Evolutionary conservation across 1,139 yeast genomes (phyloP).

Genomic region (Blastobotrys aristatus): DNA sequence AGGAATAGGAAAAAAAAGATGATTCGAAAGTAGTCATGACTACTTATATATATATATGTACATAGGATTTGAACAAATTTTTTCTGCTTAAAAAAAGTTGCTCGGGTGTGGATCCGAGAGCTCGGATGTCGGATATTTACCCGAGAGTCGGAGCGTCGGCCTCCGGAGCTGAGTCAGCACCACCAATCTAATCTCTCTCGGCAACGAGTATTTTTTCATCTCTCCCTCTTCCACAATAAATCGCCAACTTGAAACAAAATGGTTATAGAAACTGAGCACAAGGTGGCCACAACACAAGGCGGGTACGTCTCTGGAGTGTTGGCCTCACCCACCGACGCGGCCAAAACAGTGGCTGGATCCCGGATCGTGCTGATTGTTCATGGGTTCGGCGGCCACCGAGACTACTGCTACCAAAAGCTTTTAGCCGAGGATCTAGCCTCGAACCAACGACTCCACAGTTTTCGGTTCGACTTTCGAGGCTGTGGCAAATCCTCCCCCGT

Average conservation of each 20-base stretch:
- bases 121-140: too few relatives aligned
- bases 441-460: conserved; percentile 54
- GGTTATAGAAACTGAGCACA: too few relatives aligned
- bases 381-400: conserved; percentile 82
- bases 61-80: too few relatives aligned
- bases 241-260: too few relatives aligned
- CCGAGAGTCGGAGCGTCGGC: too few relatives aligned
- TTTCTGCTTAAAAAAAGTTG: too few relatives aligned
- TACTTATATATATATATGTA: too few relatives aligned
- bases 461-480: conserved; percentile 80
- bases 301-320: conserved; percentile 21
- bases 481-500: conserved; percentile 73
- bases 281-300: too few relatives aligned
- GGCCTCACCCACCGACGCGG: conserved; percentile 15
- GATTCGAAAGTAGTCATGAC: too few relatives aligned
- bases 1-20: too few relatives aligned
- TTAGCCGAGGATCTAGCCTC: conserved; percentile 59
- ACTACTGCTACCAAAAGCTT: conserved; percentile 65
- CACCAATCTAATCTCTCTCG: not conserved
- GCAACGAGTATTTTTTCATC: not conserved
- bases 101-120: too few relatives aligned
- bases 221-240: not conserved
- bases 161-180: too few relatives aligned
- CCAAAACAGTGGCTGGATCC: conserved; percentile 2
- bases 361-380: conserved; percentile 51